phyloP scores from a whole-genome alignment of 257 asterid genomes.

The Solanum chiquidenum region DNA sequence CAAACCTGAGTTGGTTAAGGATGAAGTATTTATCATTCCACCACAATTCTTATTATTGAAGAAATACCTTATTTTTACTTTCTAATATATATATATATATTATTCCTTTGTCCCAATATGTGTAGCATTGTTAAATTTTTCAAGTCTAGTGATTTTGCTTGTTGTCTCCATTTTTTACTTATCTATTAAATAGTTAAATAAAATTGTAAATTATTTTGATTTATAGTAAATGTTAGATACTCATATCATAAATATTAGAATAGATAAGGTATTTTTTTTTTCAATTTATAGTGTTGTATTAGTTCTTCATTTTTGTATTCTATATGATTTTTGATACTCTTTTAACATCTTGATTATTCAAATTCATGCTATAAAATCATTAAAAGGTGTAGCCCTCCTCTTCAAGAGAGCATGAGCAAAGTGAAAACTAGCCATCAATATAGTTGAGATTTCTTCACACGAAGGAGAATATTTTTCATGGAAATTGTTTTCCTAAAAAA shows the following conservation, averaged over 20 bases:
- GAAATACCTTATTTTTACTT: neutral
- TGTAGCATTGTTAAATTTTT: neutral
- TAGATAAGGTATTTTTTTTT: no score
- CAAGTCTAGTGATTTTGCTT: neutral
- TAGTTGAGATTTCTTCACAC: no score
- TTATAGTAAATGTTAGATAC: neutral
- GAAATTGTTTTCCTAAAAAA: no score
- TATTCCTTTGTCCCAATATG: neutral
- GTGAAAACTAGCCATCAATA: neutral
- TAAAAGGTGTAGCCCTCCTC: neutral
- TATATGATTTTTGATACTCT: neutral
- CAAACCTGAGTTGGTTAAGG: no score
- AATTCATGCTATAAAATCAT: neutral
- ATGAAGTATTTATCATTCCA: no score
- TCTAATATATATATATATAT: no score
- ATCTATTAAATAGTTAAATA: no score
- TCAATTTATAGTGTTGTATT: neutral
- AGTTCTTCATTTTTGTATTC: no score
- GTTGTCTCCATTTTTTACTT: neutral
- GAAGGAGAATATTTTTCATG: no score
- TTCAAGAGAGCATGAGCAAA: neutral
- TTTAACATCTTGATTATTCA: neutral
- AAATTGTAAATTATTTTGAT: no score
- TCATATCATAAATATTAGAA: no score
- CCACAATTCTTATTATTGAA: accelerated